Conservation (phyloP, 352 stramenopile genomes). For the Peronospora belbahrii region DNA sequence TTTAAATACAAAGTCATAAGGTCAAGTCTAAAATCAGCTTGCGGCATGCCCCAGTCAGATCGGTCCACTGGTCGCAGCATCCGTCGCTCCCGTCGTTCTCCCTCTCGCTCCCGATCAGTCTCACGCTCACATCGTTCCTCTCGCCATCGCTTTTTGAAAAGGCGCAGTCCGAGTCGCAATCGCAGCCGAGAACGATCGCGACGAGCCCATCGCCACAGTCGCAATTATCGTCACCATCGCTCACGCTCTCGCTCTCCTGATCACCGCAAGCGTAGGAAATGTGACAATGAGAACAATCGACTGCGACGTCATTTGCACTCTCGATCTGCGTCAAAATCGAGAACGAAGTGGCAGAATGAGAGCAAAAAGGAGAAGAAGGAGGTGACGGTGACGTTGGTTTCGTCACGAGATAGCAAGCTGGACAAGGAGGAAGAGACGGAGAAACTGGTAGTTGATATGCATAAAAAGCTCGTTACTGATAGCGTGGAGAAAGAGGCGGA, state of each 20-base stretch:
- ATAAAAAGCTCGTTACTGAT: background rate
- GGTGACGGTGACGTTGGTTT: background rate
- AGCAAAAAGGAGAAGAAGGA: background rate
- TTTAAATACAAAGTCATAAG: background rate
- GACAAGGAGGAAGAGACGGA: too few relatives aligned
- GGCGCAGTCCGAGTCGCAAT: constrained; percentile 18
- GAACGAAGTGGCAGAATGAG: constrained; percentile 6
- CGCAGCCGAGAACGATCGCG: constrained; percentile 24
- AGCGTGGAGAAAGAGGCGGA: constrained; percentile 1
- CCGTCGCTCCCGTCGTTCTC: constrained; percentile 7
- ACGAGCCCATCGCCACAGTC: constrained; percentile 15
- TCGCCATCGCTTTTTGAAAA: constrained; percentile 14
- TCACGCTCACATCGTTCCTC: constrained; percentile 15
- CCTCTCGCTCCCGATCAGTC: constrained; percentile 2
- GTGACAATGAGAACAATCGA: constrained; percentile 11
- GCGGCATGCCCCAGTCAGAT: background rate
- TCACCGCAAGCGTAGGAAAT: constrained; percentile 17
- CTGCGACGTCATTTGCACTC: constrained; percentile 3
- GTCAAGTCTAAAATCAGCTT: background rate
- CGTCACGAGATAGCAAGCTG: constrained; percentile 5
- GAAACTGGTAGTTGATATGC: background rate
- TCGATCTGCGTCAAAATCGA: constrained; percentile 3
- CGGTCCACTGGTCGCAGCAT: constrained; percentile 3
- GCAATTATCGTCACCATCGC: constrained; percentile 13
- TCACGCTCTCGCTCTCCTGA: constrained; percentile 24